Conservation (phyloP, 2,329 filamentous ascomycete species). For the Fusarium sp. region DNA sequence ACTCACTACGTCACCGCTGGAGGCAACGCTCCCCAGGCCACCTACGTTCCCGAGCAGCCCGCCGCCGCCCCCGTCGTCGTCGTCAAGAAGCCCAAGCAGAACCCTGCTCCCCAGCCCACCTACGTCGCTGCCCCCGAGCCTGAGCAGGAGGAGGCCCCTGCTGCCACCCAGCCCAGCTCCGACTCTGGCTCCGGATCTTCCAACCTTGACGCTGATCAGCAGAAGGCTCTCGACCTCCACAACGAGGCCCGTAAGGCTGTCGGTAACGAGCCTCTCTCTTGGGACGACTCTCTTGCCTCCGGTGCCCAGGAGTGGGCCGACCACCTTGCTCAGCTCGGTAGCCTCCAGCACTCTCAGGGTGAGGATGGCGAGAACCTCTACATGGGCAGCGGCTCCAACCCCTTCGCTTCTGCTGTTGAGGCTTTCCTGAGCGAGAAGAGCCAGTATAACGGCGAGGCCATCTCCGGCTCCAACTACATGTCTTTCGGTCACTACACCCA, state of each 20-base stretch:
- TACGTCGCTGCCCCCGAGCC: not conserved
- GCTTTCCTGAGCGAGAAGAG: conserved; percentile 39
- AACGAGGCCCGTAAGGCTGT: conserved; percentile 38
- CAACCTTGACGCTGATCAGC: conserved; percentile 31
- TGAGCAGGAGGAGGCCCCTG: not conserved
- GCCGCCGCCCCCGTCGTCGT: not conserved
- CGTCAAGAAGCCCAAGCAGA: conserved; percentile 5
- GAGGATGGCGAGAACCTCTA: conserved; percentile 41
- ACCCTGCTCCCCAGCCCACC: not conserved
- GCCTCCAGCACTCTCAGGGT: conserved; percentile 29
- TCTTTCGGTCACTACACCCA: conserved; percentile 41
- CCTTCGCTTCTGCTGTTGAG: conserved; percentile 29
- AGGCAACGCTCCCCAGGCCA: not conserved
- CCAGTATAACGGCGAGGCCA: conserved; percentile 34
- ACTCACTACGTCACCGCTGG: conserved; percentile 26
- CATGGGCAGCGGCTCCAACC: conserved; percentile 23
- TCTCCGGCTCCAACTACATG: conserved; percentile 32
- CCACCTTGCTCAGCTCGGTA: conserved; percentile 32
- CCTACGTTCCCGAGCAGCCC: not conserved
- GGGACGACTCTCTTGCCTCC: conserved; percentile 36
- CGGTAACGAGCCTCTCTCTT: conserved; percentile 27
- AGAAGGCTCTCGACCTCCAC: conserved; percentile 38
- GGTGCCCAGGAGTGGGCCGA: conserved; percentile 38
- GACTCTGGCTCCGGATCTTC: conserved; percentile 11
- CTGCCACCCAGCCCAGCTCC: not conserved